Evolutionary conservation across 768 basidiomycete genomes (phyloP).

Genomic region (Suillus americanus): DNA sequence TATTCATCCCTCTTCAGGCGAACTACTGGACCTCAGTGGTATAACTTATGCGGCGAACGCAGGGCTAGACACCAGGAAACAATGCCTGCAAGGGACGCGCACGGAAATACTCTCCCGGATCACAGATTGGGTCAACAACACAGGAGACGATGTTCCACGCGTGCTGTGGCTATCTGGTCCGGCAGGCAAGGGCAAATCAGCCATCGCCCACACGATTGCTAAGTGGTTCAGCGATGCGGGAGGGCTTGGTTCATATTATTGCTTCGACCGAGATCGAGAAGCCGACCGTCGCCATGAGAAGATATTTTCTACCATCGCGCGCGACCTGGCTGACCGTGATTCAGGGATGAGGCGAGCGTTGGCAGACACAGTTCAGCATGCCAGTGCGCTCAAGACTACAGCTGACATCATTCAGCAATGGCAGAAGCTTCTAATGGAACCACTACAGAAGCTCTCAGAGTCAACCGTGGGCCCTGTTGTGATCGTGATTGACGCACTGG

Average conservation of each 20-base stretch:
- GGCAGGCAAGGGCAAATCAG: not conserved
- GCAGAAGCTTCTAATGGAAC: slow-evolving; percentile 15
- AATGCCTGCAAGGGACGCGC: slow-evolving; percentile 23
- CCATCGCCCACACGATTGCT: slow-evolving; percentile 17
- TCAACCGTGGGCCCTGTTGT: slow-evolving; percentile 18
- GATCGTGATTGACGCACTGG: slow-evolving; percentile 25
- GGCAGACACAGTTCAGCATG: not conserved
- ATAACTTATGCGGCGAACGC: not conserved
- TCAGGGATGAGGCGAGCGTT: not conserved
- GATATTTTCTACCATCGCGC: slow-evolving; percentile 13
- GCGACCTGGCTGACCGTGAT: slow-evolving; percentile 6
- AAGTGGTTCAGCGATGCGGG: not conserved
- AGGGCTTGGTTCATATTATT: slow-evolving; percentile 2
- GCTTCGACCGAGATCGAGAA: slow-evolving; percentile 5
- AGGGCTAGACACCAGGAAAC: not conserved
- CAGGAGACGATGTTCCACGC: not conserved
- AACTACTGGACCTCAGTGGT: not conserved
- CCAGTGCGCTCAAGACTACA: not conserved
- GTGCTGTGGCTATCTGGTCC: not conserved
- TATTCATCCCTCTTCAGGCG: not conserved
- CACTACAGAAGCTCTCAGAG: slow-evolving; percentile 6
- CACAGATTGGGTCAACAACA: slow-evolving; percentile 20
- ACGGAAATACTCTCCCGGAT: slow-evolving; percentile 24
- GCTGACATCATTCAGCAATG: slow-evolving; percentile 12
- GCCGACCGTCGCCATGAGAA: slow-evolving; percentile 6